Base-by-base conservation (phyloP, 106 monocot genomes). In the Dioscorea alata region DNA sequence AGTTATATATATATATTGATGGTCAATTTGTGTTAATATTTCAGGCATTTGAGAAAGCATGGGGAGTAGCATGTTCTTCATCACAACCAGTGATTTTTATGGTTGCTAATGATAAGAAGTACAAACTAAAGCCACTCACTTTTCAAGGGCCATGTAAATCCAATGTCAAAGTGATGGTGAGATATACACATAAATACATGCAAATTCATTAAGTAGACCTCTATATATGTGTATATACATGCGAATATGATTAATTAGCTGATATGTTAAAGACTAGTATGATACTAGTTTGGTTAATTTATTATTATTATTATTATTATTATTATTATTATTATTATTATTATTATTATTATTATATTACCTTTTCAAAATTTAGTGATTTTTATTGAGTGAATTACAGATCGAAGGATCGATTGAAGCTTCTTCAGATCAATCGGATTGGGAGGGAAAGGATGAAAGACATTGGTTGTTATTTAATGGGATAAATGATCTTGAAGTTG, bases 101-200 rank as follows among this genome's bases (percentile, higher is more conserved):
- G 74, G 83, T 83, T 57, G 71, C 83, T 17, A 31, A 59, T 8
- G 42, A 59, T 15, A 76, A 19, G 21, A 81, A 76, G 75, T 68
- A 66, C 6, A 28, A 28, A 28, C 74, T 94, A 8, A 87, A 87
- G 61, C 85, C 90, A 17, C 52, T 87, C 16, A 71, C 61, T 22
- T 87, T 94, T 67, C 79, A 70, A 12, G 94, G 94, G 21, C 90
- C 94, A 25, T 94, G 94, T 71, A 84, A 87, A 51, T 90, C 94
- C 0, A 61, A 63, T 12, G 69, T 94, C 23, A 51, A 64, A 57
- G 69, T 83, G 48, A 69, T 35, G 74, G 93, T 93, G 68, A 69
- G 76, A 60, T 13, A 33, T 21, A 59, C 23, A 1, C 3, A 28
- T 42, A 42, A 42, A 42, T 42, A 42, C 42, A 42, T 42, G 42